Conservation (phyloP, 192 early-diverging fungal genomes). For the Borealophlyctis nickersoniae region DNA sequence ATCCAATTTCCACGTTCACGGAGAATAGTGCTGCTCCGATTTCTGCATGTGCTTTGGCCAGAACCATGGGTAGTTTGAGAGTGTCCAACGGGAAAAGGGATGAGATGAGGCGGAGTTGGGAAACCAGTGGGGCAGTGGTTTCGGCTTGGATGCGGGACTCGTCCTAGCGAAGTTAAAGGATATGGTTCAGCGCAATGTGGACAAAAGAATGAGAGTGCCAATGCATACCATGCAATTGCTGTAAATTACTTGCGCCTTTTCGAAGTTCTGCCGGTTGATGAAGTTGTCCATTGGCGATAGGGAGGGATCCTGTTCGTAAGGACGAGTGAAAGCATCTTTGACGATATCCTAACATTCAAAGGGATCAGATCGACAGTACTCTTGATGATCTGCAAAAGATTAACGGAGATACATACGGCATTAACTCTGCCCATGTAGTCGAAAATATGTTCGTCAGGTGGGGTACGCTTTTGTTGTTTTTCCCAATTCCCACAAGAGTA, state of each 20-base stretch:
- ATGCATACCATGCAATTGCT: slow-evolving; percentile 48
- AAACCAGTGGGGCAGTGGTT: too few species aligned
- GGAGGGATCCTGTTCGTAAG: slow-evolving; percentile 16
- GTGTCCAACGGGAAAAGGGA: too few species aligned
- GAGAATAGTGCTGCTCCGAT: slow-evolving; percentile 36
- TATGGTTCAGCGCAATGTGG: too few species aligned
- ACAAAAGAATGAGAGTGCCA: too few species aligned
- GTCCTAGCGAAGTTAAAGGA: slow-evolving; percentile 6
- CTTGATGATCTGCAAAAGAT: too few species aligned
- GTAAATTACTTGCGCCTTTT: slow-evolving; percentile 55
- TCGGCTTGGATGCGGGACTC: slow-evolving; percentile 14
- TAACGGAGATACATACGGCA: too few species aligned
- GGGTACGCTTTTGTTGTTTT: too few species aligned
- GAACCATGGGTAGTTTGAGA: not conserved
- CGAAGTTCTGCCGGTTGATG: slow-evolving; percentile 49
- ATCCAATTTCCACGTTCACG: too few species aligned
- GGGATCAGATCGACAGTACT: too few species aligned
- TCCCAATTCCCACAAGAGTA: slow-evolving; percentile 62
- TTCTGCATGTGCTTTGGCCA: not conserved
- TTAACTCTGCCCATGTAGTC: too few species aligned
- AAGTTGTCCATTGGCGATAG: slow-evolving; percentile 26
- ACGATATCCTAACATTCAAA: slow-evolving; percentile 49
- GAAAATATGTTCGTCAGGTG: too few species aligned
- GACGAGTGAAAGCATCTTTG: slow-evolving; percentile 38
- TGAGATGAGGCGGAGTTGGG: too few species aligned